Conservation (phyloP, 208 protist species). For the Leishmania major region DNA sequence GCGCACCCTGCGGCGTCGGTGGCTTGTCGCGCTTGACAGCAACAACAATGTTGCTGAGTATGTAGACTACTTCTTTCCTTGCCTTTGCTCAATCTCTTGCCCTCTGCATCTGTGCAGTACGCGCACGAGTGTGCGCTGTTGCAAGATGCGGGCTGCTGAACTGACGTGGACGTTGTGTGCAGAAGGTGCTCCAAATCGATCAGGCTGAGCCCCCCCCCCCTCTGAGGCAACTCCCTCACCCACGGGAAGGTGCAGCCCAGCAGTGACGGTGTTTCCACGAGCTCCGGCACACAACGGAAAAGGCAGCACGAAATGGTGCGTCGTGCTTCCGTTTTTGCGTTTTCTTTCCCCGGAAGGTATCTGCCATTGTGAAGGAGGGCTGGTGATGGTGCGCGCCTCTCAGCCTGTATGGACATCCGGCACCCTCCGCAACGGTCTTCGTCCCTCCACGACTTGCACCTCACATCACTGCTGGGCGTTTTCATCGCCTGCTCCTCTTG, state of each 20-base stretch:
- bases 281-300: not conserved
- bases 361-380: not conserved
- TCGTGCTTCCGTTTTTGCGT: not conserved
- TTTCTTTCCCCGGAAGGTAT: not conserved
- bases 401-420: too few species aligned
- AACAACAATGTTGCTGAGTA: not conserved
- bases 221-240: not conserved
- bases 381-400: not conserved
- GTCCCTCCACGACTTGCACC: not conserved
- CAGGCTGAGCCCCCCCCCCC: not conserved
- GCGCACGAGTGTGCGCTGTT: not conserved
- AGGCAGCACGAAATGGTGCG: not conserved
- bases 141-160: not conserved
- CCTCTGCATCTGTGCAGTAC: not conserved
- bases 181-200: not conserved
- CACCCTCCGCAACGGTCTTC: too few species aligned
- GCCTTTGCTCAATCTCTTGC: not conserved
- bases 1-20: not conserved
- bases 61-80: constrained; percentile 1
- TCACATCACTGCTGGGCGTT: not conserved
- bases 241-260: not conserved
- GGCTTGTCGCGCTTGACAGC: not conserved
- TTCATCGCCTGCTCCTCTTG: not conserved
- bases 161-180: not conserved
- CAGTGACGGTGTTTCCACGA: not conserved